Evolutionary conservation across 2,329 filamentous ascomycete genomes (phyloP).

Genomic region (Penicillium expansum): DNA sequence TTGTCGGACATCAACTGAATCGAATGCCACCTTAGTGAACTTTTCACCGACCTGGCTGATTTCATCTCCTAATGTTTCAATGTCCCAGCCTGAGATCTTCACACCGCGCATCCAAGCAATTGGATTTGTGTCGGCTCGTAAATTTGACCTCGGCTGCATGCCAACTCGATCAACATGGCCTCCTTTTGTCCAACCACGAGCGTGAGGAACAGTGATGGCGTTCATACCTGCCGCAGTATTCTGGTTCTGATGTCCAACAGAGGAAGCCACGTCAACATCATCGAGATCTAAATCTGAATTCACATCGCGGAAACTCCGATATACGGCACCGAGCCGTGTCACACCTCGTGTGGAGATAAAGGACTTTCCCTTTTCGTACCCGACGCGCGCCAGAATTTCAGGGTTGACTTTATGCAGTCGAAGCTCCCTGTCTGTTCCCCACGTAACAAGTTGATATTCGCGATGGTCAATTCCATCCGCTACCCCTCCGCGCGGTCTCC

Average conservation of each 20-base stretch:
- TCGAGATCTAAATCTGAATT: constrained; percentile 59
- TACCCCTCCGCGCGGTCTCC: constrained; percentile 71
- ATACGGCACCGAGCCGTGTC: constrained; percentile 78
- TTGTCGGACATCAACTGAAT: constrained; percentile 56
- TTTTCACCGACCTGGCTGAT: constrained; percentile 61
- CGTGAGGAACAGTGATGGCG: constrained; percentile 54
- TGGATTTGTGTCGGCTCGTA: constrained; percentile 54
- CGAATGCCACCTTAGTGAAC: constrained; percentile 60
- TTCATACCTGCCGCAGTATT: constrained; percentile 38
- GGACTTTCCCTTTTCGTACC: constrained; percentile 67
- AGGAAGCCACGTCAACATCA: constrained; percentile 42
- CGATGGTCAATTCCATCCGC: constrained; percentile 72
- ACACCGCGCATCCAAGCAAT: constrained; percentile 66
- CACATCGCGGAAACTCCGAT: constrained; percentile 78
- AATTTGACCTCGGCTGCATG: constrained; percentile 48
- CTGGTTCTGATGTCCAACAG: constrained; percentile 24
- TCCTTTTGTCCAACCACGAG: constrained; percentile 45
- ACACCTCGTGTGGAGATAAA: constrained; percentile 65
- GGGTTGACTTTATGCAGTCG: constrained; percentile 72
- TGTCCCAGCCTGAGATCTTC: constrained; percentile 56
- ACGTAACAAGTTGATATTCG: constrained; percentile 90
- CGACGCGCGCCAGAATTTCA: constrained; percentile 64
- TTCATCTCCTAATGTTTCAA: constrained; percentile 58
- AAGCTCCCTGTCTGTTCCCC: constrained; percentile 82
- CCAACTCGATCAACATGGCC: constrained; percentile 49